A percentile compares a stretch with the other conserved stretches of the same genome.
These are phyloP conservation scores for Cladophialophora chaetospira DNA, from an alignment of 2,329 filamentous ascomycete genomes.

Conservation along the genomic window DNA sequence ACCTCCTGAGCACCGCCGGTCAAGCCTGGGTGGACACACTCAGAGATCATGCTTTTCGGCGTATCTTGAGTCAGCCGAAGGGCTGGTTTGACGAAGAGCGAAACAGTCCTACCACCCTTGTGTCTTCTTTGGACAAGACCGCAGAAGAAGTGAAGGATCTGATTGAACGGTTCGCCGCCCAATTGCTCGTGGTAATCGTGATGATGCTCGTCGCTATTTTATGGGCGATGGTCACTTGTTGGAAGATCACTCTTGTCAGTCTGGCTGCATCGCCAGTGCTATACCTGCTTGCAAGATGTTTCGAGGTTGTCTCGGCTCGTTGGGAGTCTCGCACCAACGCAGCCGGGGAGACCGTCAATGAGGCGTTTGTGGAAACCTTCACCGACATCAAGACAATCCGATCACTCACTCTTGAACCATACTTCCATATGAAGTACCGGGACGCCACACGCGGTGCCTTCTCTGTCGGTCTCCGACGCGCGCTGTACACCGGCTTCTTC, in stretches of 20 bases:
- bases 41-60: constrained; percentile 66
- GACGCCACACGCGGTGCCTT: constrained; percentile 56
- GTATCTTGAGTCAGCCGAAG: constrained; percentile 73
- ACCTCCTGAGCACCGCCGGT: constrained; percentile 69
- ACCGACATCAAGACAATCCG: constrained; percentile 77
- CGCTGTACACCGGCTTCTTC: constrained; percentile 67
- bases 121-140: constrained; percentile 74
- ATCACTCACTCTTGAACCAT: constrained; percentile 69
- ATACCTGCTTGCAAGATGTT: constrained; percentile 65
- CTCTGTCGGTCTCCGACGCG: constrained; percentile 65
- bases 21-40: constrained; percentile 77
- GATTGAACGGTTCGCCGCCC: constrained; percentile 73
- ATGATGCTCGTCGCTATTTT: constrained; percentile 70
- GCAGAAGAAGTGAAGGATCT: constrained; percentile 87
- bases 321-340: constrained; percentile 73
- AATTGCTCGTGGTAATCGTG: constrained; percentile 64
- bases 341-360: constrained; percentile 60
- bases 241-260: constrained; percentile 78
- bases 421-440: constrained; percentile 68
- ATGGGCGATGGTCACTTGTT: constrained; percentile 75
- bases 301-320: constrained; percentile 64
- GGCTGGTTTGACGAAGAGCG: constrained; percentile 73
- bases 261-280: constrained; percentile 69
- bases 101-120: constrained; percentile 66
- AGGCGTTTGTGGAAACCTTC: constrained; percentile 73